Percentiles rank a stretch among this genome's conserved stretches.
Evolutionary conservation across 2,329 filamentous ascomycete species (phyloP).

Genomic region (Sporothrix mexicana): DNA sequence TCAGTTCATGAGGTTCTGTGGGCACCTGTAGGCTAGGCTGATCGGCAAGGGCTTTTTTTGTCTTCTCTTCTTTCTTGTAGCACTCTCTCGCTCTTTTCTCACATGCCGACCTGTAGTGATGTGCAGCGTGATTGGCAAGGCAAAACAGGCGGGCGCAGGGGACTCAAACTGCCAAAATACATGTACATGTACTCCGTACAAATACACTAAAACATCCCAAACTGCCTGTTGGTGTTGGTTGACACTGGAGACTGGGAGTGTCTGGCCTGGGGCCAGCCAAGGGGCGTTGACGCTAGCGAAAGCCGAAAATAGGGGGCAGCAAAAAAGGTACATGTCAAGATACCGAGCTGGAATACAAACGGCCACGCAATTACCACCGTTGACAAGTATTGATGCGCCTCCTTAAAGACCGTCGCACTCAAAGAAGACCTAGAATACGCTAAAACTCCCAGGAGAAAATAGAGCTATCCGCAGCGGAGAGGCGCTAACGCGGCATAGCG

Average conservation of each 20-base stretch:
- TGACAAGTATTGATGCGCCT: not conserved
- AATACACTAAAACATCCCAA: not conserved
- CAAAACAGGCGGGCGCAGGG: conserved; percentile 12
- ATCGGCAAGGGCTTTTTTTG: conserved; percentile 23
- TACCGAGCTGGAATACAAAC: not conserved
- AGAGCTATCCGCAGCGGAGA: conserved; percentile 19
- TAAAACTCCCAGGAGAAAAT: not conserved
- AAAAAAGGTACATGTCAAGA: not conserved
- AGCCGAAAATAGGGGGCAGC: not conserved
- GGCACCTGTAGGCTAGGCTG: not conserved
- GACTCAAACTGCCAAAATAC: not conserved
- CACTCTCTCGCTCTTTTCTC: too few relatives aligned
- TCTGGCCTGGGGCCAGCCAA: conserved; percentile 12
- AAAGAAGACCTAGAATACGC: too few relatives aligned
- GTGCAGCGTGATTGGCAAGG: conserved; percentile 2
- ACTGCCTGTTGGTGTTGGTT: conserved; percentile 11
- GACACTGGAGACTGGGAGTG: too few relatives aligned
- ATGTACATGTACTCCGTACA: too few relatives aligned
- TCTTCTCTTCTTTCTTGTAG: too few relatives aligned
- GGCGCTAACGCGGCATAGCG: not conserved
- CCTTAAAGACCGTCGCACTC: too few relatives aligned
- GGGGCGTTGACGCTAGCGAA: conserved; percentile 12
- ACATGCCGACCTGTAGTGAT: not conserved
- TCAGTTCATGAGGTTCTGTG: too few relatives aligned
- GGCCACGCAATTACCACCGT: conserved; percentile 5